Evolutionary conservation across 768 basidiomycete genomes (phyloP).

Genomic region (Mycena kentingensis): DNA sequence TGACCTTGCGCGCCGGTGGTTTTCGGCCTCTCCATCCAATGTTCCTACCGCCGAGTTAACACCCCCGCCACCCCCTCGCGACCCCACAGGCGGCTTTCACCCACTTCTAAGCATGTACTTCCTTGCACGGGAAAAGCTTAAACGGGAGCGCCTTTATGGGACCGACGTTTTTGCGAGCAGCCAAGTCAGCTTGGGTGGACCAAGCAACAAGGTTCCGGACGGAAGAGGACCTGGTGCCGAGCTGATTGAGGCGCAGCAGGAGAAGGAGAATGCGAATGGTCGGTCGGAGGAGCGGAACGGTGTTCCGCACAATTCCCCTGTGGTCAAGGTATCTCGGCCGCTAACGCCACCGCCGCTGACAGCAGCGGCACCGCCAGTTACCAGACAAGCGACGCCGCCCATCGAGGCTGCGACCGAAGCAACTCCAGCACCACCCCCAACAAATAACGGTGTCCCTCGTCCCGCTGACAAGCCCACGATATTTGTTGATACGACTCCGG

Average conservation of each 20-base stretch:
- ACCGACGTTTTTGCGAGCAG: conserved; percentile 93
- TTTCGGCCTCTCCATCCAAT: conserved; percentile 66
- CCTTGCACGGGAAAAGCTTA: conserved; percentile 92
- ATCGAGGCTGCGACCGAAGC: too few species aligned
- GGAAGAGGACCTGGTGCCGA: neutral
- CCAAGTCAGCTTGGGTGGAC: neutral
- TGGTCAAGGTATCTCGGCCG: neutral
- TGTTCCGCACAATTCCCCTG: too few species aligned
- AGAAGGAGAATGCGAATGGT: neutral
- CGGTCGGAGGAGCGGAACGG: neutral
- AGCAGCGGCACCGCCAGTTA: neutral
- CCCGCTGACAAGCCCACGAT: neutral
- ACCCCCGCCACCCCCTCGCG: neutral
- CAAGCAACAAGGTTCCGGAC: neutral
- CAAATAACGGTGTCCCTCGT: neutral
- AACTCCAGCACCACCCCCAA: too few species aligned
- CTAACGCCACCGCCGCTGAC: neutral
- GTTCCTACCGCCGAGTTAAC: conserved; percentile 34
- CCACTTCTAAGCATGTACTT: conserved; percentile 96
- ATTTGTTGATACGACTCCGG: neutral
- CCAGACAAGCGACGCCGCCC: too few species aligned
- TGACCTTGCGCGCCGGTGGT: conserved; percentile 89
- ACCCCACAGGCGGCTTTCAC: conserved; percentile 80
- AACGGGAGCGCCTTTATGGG: conserved; percentile 92
- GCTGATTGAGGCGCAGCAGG: neutral